phyloP scores from a whole-genome alignment of 2,329 filamentous ascomycete genomes.

The Sarocladiaceae sp. region DNA sequence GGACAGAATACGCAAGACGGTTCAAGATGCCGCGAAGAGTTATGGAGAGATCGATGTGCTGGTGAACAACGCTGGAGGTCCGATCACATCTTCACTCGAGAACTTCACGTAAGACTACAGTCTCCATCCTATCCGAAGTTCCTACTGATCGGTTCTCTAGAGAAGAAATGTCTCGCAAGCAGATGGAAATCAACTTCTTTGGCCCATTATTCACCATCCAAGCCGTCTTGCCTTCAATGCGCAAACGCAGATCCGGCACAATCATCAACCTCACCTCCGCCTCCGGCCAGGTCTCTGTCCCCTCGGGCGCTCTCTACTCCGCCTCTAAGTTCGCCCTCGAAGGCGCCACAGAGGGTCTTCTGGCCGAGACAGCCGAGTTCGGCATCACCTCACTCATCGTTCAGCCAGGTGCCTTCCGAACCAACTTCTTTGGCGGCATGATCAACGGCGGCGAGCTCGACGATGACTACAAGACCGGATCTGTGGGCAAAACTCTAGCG shows the following conservation, averaged over 20 bases:
- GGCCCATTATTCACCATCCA: slow-evolving; percentile 40
- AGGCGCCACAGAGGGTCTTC: slow-evolving; percentile 34
- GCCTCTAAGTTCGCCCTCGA: slow-evolving; percentile 39
- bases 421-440: slow-evolving; percentile 33
- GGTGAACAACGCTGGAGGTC: slow-evolving; percentile 45
- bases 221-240: slow-evolving; percentile 40
- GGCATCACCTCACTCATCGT: slow-evolving; percentile 37
- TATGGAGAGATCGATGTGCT: slow-evolving; percentile 38
- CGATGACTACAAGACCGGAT: slow-evolving; percentile 20
- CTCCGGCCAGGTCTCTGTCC: slow-evolving; percentile 31
- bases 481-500: slow-evolving; percentile 18
- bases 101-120: slow-evolving; percentile 21
- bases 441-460: slow-evolving; percentile 16
- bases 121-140: background rate
- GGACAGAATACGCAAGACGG: slow-evolving; percentile 17
- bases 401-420: slow-evolving; percentile 45
- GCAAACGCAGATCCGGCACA: slow-evolving; percentile 31
- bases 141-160: slow-evolving; percentile 13
- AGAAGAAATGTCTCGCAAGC: slow-evolving; percentile 31
- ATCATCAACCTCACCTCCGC: slow-evolving; percentile 41
- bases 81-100: slow-evolving; percentile 34
- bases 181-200: slow-evolving; percentile 43
- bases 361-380: slow-evolving; percentile 35
- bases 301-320: slow-evolving; percentile 36
- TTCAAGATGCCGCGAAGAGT: slow-evolving; percentile 19